Base-by-base conservation (phyloP, 345 rosid species). In the Pistacia atlantica region DNA sequence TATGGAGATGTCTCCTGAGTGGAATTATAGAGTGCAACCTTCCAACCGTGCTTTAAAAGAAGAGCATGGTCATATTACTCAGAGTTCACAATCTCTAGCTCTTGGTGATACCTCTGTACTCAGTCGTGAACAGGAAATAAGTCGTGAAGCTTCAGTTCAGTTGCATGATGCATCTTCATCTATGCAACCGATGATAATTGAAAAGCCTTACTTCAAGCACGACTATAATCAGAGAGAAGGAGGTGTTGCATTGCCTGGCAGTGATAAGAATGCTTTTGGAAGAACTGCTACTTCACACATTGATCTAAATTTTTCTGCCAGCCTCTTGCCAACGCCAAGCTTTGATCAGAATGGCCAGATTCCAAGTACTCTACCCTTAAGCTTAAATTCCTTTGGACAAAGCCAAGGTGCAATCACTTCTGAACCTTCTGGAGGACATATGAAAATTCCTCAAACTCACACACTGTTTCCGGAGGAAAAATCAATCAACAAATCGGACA, bases 1-100 rank as follows among this genome's bases (percentile, higher is more conserved):
- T 67, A 88, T 84, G 83, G 93, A 90, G 69, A 93, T 89, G 97
- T 89, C 97, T 77, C 99, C 96, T 35, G 96, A 90, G 42, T 95
- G 99, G 98, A 86, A 93, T 67, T 88, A 79, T 69, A 76, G 84
- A 64, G 81, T 81, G 67, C 76, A 71, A 33, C 56, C 89, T 75
- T 79, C 91, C 45, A 84, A 80, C 68, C 85, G 66, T 38, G 67
- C 76, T 3, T 52, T 69, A 54, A 82, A 86, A 60, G 80, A 83
- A 48, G 90, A 86, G 77, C 81, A 5, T 78, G 72, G 68, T 65
- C 65, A 76, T 56, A 57, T 58, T 58, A 69, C 81, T 82, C 80
- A 70, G 77, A 83, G 78, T 75, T 81, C 83, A 1, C 80, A 79
- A 35, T 45, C 85, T 71, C 72, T 66, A 60, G 66, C 57, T 61